These are phyloP conservation scores for Alternaria dauci DNA, from an alignment of 2,329 filamentous ascomycete genomes.

Conservation along the genomic window DNA sequence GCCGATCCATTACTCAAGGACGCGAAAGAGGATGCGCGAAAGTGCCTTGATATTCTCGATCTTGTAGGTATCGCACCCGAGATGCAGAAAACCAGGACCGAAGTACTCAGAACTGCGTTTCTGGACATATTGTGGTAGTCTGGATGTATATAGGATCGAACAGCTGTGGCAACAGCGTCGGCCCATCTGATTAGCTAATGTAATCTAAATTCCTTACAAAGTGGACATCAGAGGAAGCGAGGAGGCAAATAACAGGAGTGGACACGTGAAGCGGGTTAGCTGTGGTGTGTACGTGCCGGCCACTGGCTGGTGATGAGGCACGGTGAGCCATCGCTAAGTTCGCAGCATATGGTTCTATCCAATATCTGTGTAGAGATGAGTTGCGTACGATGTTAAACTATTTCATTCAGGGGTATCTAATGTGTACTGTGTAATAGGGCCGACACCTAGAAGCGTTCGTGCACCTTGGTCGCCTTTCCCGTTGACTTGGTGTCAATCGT, in stretches of 20 bases:
- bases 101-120: conserved; percentile 57
- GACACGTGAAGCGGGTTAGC: no score
- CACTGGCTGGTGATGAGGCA: no score
- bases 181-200: not conserved
- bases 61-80: conserved; percentile 55
- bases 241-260: no score
- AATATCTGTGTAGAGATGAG: no score
- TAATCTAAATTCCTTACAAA: not conserved
- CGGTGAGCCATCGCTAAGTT: not conserved
- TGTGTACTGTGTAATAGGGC: not conserved
- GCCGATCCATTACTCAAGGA: conserved; percentile 45
- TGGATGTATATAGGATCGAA: not conserved
- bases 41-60: conserved; percentile 58
- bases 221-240: no score
- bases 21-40: conserved; percentile 55
- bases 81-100: conserved; percentile 59
- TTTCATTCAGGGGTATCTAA: not conserved
- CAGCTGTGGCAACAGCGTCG: not conserved
- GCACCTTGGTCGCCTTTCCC: conserved; percentile 8
- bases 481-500: conserved; percentile 21
- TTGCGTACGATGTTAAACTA: not conserved
- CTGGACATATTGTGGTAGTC: conserved; percentile 50
- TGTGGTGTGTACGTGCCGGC: no score
- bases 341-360: not conserved
- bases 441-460: conserved; percentile 10